Conservation (phyloP, 345 rosid species). For the Lepidium sativum region DNA sequence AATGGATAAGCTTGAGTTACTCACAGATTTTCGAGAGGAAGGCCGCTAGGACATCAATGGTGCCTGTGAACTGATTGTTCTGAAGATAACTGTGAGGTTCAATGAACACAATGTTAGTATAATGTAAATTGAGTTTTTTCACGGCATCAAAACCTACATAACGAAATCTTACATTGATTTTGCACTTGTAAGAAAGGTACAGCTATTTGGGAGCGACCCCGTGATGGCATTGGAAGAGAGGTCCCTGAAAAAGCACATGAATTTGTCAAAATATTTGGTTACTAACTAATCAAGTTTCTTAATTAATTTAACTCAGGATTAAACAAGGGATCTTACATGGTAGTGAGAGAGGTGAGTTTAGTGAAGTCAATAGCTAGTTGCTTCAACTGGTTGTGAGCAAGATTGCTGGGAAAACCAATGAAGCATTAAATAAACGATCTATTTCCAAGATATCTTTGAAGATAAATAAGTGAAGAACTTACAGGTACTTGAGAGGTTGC, state of each 20-base stretch:
- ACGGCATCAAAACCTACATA: not conserved
- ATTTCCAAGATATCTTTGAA: not conserved
- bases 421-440: not conserved
- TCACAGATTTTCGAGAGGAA: slow-evolving; percentile 76
- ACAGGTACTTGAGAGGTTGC: slow-evolving; percentile 72
- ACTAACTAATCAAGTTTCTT: not conserved
- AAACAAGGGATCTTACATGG: slow-evolving; percentile 51
- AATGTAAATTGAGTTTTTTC: not conserved
- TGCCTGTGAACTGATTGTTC: slow-evolving; percentile 85
- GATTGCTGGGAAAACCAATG: slow-evolving; percentile 43
- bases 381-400: slow-evolving; percentile 75
- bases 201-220: slow-evolving; percentile 64
- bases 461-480: slow-evolving; percentile 33
- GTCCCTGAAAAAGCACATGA: slow-evolving; percentile 49
- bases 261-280: not conserved
- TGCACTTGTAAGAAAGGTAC: slow-evolving; percentile 57
- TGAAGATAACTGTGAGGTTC: slow-evolving; percentile 62
- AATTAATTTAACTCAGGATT: not conserved
- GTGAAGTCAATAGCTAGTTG: slow-evolving; percentile 52
- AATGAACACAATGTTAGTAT: slow-evolving; percentile 10
- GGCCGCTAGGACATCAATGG: slow-evolving; percentile 69
- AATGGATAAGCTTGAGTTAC: slow-evolving; percentile 34
- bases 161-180: slow-evolving; percentile 53
- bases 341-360: slow-evolving; percentile 60
- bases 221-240: slow-evolving; percentile 62